These are phyloP conservation scores for Cenococcum geophilum DNA, from an alignment of 495 filamentous ascomycete genomes.

Conservation along the genomic window DNA sequence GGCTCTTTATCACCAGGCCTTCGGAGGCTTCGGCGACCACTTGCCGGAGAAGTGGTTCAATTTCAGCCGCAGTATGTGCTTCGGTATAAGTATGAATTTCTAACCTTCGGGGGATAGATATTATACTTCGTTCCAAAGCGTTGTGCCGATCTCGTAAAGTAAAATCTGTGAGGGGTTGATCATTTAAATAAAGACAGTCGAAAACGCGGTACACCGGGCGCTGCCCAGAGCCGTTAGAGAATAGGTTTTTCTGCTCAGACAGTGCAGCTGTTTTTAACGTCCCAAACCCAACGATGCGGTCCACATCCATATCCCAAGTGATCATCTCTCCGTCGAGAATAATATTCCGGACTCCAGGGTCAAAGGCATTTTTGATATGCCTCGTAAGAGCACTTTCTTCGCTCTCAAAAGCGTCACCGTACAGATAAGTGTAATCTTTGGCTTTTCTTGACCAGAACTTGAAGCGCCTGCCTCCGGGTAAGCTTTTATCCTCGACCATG, in stretches of 20 bases:
- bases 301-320: constrained; percentile 87
- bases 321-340: constrained; percentile 99
- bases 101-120: constrained; percentile 61
- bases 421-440: constrained; percentile 95
- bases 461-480: constrained; percentile 67
- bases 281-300: constrained; percentile 82
- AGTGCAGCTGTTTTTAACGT: constrained; percentile 89
- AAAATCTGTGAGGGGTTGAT: constrained; percentile 68
- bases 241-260: constrained; percentile 72
- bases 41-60: constrained; percentile 71
- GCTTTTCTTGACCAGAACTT: constrained; percentile 93
- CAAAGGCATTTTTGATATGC: constrained; percentile 72
- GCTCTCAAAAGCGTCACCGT: constrained; percentile 73
- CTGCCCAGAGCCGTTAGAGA: constrained; percentile 51
- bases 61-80: constrained; percentile 59
- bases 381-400: constrained; percentile 72
- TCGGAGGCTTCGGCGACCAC: constrained; percentile 86
- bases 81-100: constrained; percentile 73
- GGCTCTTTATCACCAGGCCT: constrained; percentile 91
- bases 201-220: constrained; percentile 84
- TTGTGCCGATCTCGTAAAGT: constrained; percentile 74
- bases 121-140: constrained; percentile 63
- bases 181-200: constrained; percentile 87
- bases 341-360: constrained; percentile 68
- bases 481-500: constrained; percentile 65